A percentile compares a stretch with the other conserved stretches of the same genome.
Evolutionary conservation across 352 stramenopile species (phyloP).

Genomic region (Pythium angustatum): DNA sequence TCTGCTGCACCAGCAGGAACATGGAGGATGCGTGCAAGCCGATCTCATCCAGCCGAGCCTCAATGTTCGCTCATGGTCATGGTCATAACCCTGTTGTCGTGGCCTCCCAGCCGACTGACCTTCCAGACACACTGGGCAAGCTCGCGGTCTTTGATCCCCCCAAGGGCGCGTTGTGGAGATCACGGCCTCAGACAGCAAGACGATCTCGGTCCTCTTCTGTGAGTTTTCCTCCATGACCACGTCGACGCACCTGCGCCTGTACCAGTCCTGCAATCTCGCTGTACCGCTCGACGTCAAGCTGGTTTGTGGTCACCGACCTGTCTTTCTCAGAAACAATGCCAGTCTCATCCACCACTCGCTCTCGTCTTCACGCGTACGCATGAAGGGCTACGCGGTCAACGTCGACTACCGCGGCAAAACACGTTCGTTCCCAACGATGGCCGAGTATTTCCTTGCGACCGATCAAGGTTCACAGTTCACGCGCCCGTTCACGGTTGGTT

Average conservation of each 20-base stretch:
- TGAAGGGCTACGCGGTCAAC: slow-evolving; percentile 16
- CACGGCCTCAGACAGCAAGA: slow-evolving; percentile 30
- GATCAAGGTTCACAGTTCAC: slow-evolving; percentile 31
- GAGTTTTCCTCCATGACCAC: slow-evolving; percentile 32
- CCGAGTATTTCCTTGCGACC: slow-evolving; percentile 54
- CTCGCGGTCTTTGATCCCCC: slow-evolving; percentile 36
- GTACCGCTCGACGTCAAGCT: slow-evolving; percentile 41
- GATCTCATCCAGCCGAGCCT: too few species aligned
- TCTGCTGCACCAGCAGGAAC: too few species aligned
- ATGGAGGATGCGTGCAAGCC: too few species aligned
- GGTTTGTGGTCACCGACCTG: too few species aligned
- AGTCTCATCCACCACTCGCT: too few species aligned
- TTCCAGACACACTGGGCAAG: slow-evolving; percentile 22
- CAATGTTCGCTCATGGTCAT: background rate
- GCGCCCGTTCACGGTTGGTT: background rate
- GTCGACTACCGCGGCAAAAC: slow-evolving; percentile 50
- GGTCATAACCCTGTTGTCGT: background rate
- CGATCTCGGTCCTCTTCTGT: slow-evolving; percentile 39
- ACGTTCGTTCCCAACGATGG: slow-evolving; percentile 34
- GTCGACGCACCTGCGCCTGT: slow-evolving; percentile 25
- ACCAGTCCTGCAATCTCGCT: slow-evolving; percentile 41
- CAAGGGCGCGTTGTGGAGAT: slow-evolving; percentile 26
- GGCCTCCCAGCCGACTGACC: background rate
- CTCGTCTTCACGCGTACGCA: background rate
- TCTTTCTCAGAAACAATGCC: background rate